Base-by-base conservation (phyloP, 805 yeast species). In the Lachancea kluyveri region DNA sequence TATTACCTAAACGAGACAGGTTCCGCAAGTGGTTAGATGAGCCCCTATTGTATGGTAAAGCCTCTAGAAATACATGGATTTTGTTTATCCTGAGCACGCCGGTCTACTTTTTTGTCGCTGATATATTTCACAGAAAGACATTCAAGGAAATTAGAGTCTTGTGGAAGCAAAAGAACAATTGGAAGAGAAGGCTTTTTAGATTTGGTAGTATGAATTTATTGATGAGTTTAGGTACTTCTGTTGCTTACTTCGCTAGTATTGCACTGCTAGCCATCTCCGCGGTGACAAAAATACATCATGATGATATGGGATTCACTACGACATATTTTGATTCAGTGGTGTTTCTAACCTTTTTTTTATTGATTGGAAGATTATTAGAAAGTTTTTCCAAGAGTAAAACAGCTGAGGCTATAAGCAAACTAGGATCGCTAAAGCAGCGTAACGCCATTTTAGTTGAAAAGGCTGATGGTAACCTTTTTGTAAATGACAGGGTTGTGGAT, bases 321-420 rank as follows among this genome's bases (percentile, higher is more conserved):
- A 77, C 83, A 0, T 82, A 79, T 46, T 82, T 82, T 50, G 94
- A 82, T 48, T 77, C 88, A 4, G 90, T 81, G 17, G 84, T 82
- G 3, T 82, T 82, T 48, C 62, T 82, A 41, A 71, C 87, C 0
- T 74, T 82, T 46, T 82, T 82, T 54, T 57, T 82, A 35, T 62
- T 82, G 28, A 73, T 79, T 37, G 94, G 94, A 1, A 67, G 85
- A 26, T 59, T 78, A 17, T 61, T 82, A 28, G 90, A 82, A 52
- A 65, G 79, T 17, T 67, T 68, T 41, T 74, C 88, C 2, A 82
- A 79, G 48, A 63, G 68, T 18, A 75, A 75, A 46, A 79, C 88
- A 1, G 77, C 86, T 0, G 70, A 72, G 24, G 79, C 86, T 1
- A 68, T 82, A 17, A 61, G 75, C 10, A 58, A 67, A 17, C 59